Evolutionary conservation across 2,329 filamentous ascomycete species (phyloP).

Genomic region (Pestalotiopsis sp.): DNA sequence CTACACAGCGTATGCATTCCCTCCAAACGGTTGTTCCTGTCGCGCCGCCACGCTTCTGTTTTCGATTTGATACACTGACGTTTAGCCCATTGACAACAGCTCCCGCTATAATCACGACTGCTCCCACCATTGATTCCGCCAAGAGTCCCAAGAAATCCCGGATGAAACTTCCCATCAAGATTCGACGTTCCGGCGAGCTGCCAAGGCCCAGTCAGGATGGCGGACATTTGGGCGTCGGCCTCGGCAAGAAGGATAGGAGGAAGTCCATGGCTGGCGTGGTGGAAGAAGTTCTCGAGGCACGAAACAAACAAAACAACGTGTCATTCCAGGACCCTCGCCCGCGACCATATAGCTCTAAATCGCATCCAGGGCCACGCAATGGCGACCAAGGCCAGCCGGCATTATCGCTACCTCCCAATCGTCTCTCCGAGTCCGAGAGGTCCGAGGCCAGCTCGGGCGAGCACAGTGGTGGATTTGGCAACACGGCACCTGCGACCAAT

Average conservation of each 20-base stretch:
- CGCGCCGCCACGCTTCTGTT: background rate
- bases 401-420: constrained; percentile 64
- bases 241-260: constrained; percentile 43
- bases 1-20: constrained; percentile 52
- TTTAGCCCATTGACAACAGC: constrained; percentile 40
- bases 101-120: constrained; percentile 85
- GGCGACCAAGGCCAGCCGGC: constrained; percentile 64
- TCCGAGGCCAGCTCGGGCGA: constrained; percentile 84
- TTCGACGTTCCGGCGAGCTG: constrained; percentile 56
- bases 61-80: background rate
- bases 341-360: constrained; percentile 30
- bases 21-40: background rate
- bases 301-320: constrained; percentile 44
- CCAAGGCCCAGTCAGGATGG: constrained; percentile 38
- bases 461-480: constrained; percentile 56
- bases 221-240: constrained; percentile 21
- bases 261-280: constrained; percentile 38
- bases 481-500: constrained; percentile 64
- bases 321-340: constrained; percentile 62
- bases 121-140: constrained; percentile 72
- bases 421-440: constrained; percentile 83
- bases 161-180: constrained; percentile 54
- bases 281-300: constrained; percentile 35
- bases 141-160: constrained; percentile 59
- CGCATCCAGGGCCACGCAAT: constrained; percentile 49